Base-by-base conservation (phyloP, 192 early-diverging fungal species). In the Podila epigama region DNA sequence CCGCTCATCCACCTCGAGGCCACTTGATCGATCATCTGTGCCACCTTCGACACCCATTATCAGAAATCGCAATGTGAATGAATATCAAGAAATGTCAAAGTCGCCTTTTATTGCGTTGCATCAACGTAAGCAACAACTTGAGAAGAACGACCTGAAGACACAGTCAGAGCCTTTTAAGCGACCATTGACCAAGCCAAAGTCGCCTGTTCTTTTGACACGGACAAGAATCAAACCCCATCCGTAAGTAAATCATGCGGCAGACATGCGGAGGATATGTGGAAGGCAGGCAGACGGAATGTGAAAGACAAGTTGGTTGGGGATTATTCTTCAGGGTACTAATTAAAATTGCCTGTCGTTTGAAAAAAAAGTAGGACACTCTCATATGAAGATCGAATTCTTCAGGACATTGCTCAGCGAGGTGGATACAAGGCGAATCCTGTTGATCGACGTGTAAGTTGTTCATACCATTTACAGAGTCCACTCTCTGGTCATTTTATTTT, bases 11-110 rank as follows among this genome's bases (percentile, higher is more conserved):
- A 27, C 27, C 27, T 11, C 18, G 10, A 27, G 18, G 29, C 31
- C 27, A 18, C 12, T 18, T 55, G 31, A 55, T 15, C 53, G n/a
- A 42, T n/a, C 12, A 16, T n/a, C 12, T 3, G n/a, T 13, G 16
- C 15, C 20, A 9, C 44, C 40, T 8, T 51, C 60, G 10, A 62
- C 60, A 16, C 60, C 60, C 32, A 44, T 51, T 28, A 44, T 33
- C 2, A 39, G 51, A 33, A 50, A 25, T 29, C 50, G 67, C 18
- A 61, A 25, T 20, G 51, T 53, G 6, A 69, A 69, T 27, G 67
- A 69, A 28, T 61, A 69, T 39, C 58, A 61, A 25, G 67, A 69
- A 22, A 61, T 69, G 67, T 69, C 67, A 22, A 61, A 60, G 18
- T 69, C 67, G 3, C 58, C 67, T 12, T 69, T 69, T n/a, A 69